Percentiles rank a stretch among this genome's conserved stretches.
Evolutionary conservation across 345 rosid species (phyloP).

Genomic region (Kandelia obovata): DNA sequence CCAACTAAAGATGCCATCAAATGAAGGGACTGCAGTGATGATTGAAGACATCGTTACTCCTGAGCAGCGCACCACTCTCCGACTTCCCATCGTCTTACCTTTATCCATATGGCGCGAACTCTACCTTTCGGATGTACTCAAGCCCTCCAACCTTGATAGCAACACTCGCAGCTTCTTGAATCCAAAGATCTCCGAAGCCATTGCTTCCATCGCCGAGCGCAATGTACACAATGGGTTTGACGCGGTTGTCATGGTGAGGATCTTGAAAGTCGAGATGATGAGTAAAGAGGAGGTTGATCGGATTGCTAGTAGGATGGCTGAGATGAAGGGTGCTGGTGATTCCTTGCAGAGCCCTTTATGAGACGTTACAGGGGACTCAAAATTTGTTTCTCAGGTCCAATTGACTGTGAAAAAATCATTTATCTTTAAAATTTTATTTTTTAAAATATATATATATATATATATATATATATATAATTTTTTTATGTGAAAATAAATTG

Average conservation of each 20-base stretch:
- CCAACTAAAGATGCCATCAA: slow-evolving; percentile 10
- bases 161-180: neutral
- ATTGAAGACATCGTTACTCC: slow-evolving; percentile 12
- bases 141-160: slow-evolving; percentile 2
- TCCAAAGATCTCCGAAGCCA: slow-evolving; percentile 3
- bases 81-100: slow-evolving; percentile 8
- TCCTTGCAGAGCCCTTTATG: neutral
- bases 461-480: too few relatives aligned
- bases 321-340: neutral
- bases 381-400: too few relatives aligned
- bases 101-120: slow-evolving; percentile 12
- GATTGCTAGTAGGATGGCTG: neutral
- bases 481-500: too few relatives aligned
- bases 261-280: neutral
- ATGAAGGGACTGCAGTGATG: neutral
- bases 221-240: neutral
- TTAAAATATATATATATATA: too few relatives aligned
- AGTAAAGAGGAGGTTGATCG: slow-evolving; percentile 3
- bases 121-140: slow-evolving; percentile 1
- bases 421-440: too few relatives aligned
- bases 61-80: slow-evolving; percentile 1
- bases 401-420: too few relatives aligned
- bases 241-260: neutral
- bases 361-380: too few relatives aligned
- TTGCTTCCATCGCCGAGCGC: neutral